Percentiles rank a stretch among this genome's conserved stretches.
Conservation (phyloP, 441 rosid species). For the Theobroma grandiflorum region DNA sequence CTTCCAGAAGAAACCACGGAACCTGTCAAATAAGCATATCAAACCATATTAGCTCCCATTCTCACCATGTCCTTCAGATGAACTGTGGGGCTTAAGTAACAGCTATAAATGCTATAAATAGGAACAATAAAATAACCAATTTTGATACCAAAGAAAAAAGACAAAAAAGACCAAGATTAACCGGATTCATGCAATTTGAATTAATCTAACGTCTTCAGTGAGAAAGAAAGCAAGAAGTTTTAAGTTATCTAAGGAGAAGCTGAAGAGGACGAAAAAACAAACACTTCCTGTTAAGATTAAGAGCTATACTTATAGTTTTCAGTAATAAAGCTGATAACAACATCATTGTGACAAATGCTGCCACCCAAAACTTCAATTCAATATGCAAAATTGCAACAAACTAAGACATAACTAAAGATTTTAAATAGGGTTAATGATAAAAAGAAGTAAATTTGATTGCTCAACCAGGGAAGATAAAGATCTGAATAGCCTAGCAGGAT, state of each 20-base stretch:
- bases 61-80: not conserved
- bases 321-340: not conserved
- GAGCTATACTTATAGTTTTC: not conserved
- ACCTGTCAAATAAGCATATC: slow-evolving; percentile 51
- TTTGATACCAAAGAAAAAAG: not conserved
- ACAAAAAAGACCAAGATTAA: not conserved
- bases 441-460: not conserved
- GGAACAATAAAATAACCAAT: not conserved
- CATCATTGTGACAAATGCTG: not conserved
- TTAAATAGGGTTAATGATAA: not conserved
- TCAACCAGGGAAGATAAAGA: not conserved
- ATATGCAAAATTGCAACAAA: not conserved
- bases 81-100: not conserved
- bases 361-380: not conserved
- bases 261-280: not conserved
- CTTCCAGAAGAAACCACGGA: slow-evolving; percentile 94
- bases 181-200: not conserved
- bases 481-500: not conserved
- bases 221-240: not conserved
- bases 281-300: not conserved
- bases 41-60: slow-evolving; percentile 18
- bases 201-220: not conserved
- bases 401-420: not conserved
- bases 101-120: slow-evolving; percentile 1
- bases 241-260: not conserved